Base-by-base conservation (phyloP, 2,329 filamentous ascomycete species). In the Calonectria hongkongensis region DNA sequence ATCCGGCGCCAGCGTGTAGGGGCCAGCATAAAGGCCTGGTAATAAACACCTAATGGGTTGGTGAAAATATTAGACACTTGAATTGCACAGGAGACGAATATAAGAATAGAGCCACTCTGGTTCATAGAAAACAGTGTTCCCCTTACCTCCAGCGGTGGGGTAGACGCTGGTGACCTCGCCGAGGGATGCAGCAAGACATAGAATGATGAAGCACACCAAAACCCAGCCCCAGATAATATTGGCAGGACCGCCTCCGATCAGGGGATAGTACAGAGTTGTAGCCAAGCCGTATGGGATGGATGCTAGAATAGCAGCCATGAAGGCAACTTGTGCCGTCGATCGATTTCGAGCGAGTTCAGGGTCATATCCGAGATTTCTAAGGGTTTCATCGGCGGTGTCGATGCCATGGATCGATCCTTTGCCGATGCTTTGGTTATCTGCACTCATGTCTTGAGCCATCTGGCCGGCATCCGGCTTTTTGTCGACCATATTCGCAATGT, bases 21-120 rank as follows among this genome's bases (percentile, higher is more conserved):
- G 0, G 93, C 89, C 12, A 95, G 89, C 91, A 94, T 94, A 81
- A 93, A 95, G 8, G 93, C 92, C 85, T 94, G 93, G 82, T 95
- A 95, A 85, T 95, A 67, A n/a, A 67, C 50, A 39, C 65, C 65
- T 67, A 27, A n/a, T 10, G 15, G 15, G 18, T 7, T 47, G 10
- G 64, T 45, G 9, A 54, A 28, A 3, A 51, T 73, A n/a, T 9
- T 30, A 25, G 9, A 41, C 8, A 3, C 5, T 41, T n/a, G 18
- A 36, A 58, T 18, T 21, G 27, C 33, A 4, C 3, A 27, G 8
- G n/a, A 41, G 2, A 41, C 10, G 27, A 27, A 25, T 1, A 13
- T 12, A 13, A 1, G 10, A 10, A 5, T 8, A 3, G 7, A 3
- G 54, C 4, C 21, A 18, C 2, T 39, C 4, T n/a, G 30, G 13